These are phyloP conservation scores for Cicer pinnatifidum DNA, from an alignment of 306 rosid genomes.

Conservation along the genomic window DNA sequence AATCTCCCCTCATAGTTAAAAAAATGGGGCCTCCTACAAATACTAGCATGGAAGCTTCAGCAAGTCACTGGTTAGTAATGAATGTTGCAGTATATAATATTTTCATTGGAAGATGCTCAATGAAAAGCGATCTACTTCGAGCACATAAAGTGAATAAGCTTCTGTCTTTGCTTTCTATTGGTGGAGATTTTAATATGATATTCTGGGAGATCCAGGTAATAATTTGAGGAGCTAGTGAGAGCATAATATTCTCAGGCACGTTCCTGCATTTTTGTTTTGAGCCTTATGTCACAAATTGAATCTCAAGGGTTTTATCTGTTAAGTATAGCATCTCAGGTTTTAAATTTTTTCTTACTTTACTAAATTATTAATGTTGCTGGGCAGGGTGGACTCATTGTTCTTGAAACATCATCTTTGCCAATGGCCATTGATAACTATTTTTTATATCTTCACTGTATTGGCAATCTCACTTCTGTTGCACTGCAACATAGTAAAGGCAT, in stretches of 20 bases:
- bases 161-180: slow-evolving; percentile 60
- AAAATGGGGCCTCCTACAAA: slow-evolving; percentile 50
- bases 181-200: slow-evolving; percentile 62
- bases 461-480: slow-evolving; percentile 53
- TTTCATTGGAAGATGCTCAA: slow-evolving; percentile 66
- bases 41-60: slow-evolving; percentile 41
- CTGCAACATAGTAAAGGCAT: slow-evolving; percentile 45
- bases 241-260: slow-evolving; percentile 33
- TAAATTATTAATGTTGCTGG: slow-evolving; percentile 46
- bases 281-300: slow-evolving; percentile 32
- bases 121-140: slow-evolving; percentile 60
- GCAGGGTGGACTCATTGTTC: slow-evolving; percentile 84
- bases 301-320: slow-evolving; percentile 27
- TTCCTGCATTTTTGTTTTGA: slow-evolving; percentile 41
- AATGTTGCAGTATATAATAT: slow-evolving; percentile 56
- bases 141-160: slow-evolving; percentile 63
- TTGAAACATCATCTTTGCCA: slow-evolving; percentile 69
- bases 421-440: slow-evolving; percentile 53
- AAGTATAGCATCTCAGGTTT: slow-evolving; percentile 29
- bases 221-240: slow-evolving; percentile 42
- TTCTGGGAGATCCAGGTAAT: slow-evolving; percentile 80
- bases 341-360: slow-evolving; percentile 36
- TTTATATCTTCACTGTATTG: slow-evolving; percentile 53
- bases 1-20: slow-evolving; percentile 44
- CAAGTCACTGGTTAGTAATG: slow-evolving; percentile 58